Evolutionary conservation across 139 green algal genomes (phyloP), one percentile per base, ranked within the genome.

Genomic region (Eudorina sp.): DNA sequence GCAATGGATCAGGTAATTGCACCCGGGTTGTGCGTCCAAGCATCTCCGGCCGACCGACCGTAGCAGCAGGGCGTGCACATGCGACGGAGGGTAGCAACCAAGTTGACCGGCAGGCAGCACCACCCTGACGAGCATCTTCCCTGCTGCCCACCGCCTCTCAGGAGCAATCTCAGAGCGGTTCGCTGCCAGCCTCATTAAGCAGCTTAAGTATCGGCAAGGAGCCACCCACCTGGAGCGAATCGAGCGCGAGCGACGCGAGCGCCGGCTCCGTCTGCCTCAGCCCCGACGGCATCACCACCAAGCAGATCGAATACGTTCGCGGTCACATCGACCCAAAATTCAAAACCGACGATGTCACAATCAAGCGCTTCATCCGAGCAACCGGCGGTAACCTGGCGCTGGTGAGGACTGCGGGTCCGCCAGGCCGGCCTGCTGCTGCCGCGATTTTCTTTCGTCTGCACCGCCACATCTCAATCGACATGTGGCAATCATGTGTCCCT

Each of bases 321-420:
- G 23, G 31, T 2, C 82, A 79, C 29, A 23, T 79, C 0, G 45
- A 79, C 8, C 5, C 82, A 27, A 46, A 7, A 0, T 75, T 53
- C 18, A 19, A 51, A 14, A 64, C 31, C 1, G 82, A 88, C 8
- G 66, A 88, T 25, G 68, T 46, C 14, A 81, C 46, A 3, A 41
- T 80, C 3, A 18, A 14, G 1, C 85, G 85, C 14, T 90, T 90
- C 64, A 82, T 90, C 25, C 60, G 85, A 4, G 85, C 85, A 2
- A 90, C 85, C 8, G 75, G 85, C 34, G 75, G 75, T 23, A 90
- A 90, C 76, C 75, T 90, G 0, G 23, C 75, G 6, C 76, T 85
- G 85, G 85, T 90, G 70, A 51, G 70, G n/a, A n/a, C n/a, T n/a
- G 21, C 9, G 11, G 23, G 31, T n/a, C 19, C 46, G 68, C 21